Base-by-base conservation (phyloP, 2,329 filamentous ascomycete species). In the Exophiala alcalophila region DNA sequence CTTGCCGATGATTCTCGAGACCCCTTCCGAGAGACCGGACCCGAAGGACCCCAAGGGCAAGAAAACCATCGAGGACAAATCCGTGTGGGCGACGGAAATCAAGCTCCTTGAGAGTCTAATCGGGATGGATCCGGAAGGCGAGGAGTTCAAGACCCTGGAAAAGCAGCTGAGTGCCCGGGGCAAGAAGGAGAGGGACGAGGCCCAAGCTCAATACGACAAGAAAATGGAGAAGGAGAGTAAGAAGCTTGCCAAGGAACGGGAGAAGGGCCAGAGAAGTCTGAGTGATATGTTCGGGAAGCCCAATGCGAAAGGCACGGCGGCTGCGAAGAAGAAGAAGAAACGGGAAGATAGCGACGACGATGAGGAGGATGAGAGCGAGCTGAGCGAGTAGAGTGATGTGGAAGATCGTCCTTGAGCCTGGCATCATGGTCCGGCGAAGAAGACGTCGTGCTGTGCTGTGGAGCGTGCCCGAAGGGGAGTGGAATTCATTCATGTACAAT, bases 1-100 rank as follows among this genome's bases (percentile, higher is more conserved):
- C 18, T 66, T 96, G 57, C 92, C 92, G 3, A 88, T 98, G 80
- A 82, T 98, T 2, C 76, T 98, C 5, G 92, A 98, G 70, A 98
- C 92, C n/a, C 92, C 92, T 4, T 91, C 92, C 50, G 87, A 94
- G 49, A 74, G 75, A 25, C 78, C 79, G 31, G 81, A 77, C 37
- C 33, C 54, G 14, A 43, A 49, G 5, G 50, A 56, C 28, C 43
- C 52, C 3, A 53, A 34, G 25, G 47, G 53, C 2, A 49, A 50
- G 47, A 58, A 48, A 44, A 57, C 24, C 30, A 50, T 52, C 20
- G 85, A 94, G 59, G 88, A 96, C 63, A 87, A 83, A 63, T 72
- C 78, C 39, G 76, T 96, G 11, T 97, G 91, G 90, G 89, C 90
- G 1, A 76, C 82, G 31, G 92, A 98, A 69, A 97, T 98, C 66